Base-by-base conservation (phyloP, 148 eudicot species). In the Arctostaphylos glauca region DNA sequence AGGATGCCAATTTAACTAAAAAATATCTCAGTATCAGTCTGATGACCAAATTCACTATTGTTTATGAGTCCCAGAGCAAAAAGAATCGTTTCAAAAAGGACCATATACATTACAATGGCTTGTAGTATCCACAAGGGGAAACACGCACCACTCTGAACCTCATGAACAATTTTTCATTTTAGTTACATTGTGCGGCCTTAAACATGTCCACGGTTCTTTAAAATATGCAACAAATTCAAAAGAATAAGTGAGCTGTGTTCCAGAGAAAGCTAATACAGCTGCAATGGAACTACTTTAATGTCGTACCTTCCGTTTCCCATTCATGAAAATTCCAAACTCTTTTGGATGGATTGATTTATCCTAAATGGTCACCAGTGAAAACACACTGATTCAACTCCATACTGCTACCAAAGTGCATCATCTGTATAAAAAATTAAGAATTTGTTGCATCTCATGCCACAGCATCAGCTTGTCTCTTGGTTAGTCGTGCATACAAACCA, bases 401-500 rank as follows among this genome's bases (percentile, higher is more conserved):
- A 74, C 25, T 9, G 54, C 77, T 49, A 74, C 44, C 31, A 9
- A 19, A 19, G 23, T 1, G 13, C 14, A 74, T 48, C 49, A 48
- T 46, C 55, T 74, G 54, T 3, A 74, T 31, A 14, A 19, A 44
- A 19, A 62, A 31, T 31, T 31, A 31, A 47, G 47, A 14, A 49
- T 10, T 48, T 4, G 56, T 75, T 21, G 43, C 78, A 12, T 5
- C n/a, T 74, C 98, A 71, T 92, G 93, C 81, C 85, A 96, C 90
- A 41, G 95, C 93, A 84, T 94, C 99, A 21, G 91, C 95, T 86
- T 96, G 99, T 88, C 90, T 90, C 73, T 89, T 88, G 16, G 94
- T 91, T 78, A 96, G 83, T 81, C 97, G 91, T 58, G 98, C 95
- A 87, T 96, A 96, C 86, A 96, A 81, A 12, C 99, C 99, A 21